Evolutionary conservation across 768 basidiomycete genomes (phyloP).

Genomic region (Cytidiella melzeri): DNA sequence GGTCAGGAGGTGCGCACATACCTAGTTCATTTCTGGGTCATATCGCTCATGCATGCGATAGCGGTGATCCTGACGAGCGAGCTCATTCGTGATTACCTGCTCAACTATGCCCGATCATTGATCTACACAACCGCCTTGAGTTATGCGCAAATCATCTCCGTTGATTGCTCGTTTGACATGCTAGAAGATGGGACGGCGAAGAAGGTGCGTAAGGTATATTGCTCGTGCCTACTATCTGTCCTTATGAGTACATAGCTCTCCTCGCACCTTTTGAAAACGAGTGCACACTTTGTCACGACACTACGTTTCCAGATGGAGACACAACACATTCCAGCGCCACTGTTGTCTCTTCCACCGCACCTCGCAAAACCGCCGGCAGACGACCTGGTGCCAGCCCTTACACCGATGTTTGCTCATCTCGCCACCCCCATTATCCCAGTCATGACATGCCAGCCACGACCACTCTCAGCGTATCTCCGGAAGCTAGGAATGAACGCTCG

Average conservation of each 20-base stretch:
- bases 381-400: conserved; percentile 17
- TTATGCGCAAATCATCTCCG: conserved; percentile 68
- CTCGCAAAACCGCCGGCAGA: conserved; percentile 24
- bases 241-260: conserved; percentile 1
- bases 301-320: conserved; percentile 32
- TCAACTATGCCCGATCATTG: conserved; percentile 88
- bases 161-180: conserved; percentile 75
- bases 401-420: conserved; percentile 16
- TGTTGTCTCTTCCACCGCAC: conserved; percentile 27
- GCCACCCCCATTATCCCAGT: conserved; percentile 83
- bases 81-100: conserved; percentile 72
- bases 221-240: conserved; percentile 27
- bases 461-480: conserved; percentile 64
- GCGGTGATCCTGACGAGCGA: conserved; percentile 74
- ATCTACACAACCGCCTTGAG: conserved; percentile 89
- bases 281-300: conserved; percentile 17
- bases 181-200: conserved; percentile 62
- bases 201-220: conserved; percentile 31
- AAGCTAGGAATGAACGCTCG: conserved; percentile 53
- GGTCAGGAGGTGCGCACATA: conserved; percentile 67
- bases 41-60: conserved; percentile 18
- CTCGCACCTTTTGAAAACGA: conserved; percentile 20
- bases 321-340: conserved; percentile 19
- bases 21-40: background rate
- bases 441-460: conserved; percentile 68